Percentiles rank a stretch among this genome's conserved stretches.
Evolutionary conservation across 2,329 filamentous ascomycete species (phyloP).

Genomic region (Claviceps sp.): DNA sequence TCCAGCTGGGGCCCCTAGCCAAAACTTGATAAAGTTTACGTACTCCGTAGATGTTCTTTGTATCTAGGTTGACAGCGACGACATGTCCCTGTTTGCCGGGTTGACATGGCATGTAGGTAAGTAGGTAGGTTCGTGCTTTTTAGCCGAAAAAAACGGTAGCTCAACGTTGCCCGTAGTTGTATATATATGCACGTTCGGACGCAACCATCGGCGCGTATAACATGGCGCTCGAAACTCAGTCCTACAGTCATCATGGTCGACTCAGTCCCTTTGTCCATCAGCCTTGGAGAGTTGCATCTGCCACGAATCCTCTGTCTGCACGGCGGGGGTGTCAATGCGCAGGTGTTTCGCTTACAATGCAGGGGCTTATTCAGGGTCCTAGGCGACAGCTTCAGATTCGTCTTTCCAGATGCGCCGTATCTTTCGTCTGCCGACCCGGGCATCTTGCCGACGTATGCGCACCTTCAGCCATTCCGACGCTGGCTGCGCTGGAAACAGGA

Average conservation of each 20-base stretch:
- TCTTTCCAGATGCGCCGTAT: constrained; percentile 55
- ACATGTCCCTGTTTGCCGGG: background rate
- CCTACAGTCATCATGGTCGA: background rate
- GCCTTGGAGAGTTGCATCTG: constrained; percentile 11
- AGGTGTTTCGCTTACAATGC: constrained; percentile 51
- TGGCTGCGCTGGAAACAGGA: constrained; percentile 28
- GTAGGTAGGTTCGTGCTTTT: background rate
- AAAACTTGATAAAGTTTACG: background rate
- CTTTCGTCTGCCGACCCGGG: constrained; percentile 45
- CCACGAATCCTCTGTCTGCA: constrained; percentile 62
- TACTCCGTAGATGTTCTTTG: too few relatives aligned
- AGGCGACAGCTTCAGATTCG: constrained; percentile 45
- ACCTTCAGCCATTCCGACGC: constrained; percentile 46
- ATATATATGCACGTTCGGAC: background rate
- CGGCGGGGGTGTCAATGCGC: constrained; percentile 54
- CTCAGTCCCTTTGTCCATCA: background rate
- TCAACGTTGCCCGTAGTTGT: background rate
- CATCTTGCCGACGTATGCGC: constrained; percentile 46
- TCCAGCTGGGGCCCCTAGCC: background rate
- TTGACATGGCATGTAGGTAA: background rate
- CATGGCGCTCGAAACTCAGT: background rate
- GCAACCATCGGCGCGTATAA: background rate
- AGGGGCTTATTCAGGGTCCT: constrained; percentile 34
- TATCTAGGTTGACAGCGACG: background rate
- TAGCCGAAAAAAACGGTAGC: background rate